Conservation (phyloP, 805 yeast genomes). For the Saccharomycopsis fibuligera region DNA sequence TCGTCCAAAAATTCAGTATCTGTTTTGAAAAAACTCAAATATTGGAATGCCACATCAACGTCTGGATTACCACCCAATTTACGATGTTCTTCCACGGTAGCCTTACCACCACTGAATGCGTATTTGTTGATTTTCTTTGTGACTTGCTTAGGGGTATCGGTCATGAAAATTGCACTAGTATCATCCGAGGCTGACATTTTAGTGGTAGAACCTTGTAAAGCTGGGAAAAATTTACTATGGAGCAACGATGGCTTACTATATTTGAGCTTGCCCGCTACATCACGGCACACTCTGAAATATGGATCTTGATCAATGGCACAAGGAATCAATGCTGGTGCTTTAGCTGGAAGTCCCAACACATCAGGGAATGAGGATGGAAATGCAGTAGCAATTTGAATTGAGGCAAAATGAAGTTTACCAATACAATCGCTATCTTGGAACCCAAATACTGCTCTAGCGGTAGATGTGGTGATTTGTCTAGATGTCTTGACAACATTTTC, state of each 20-base stretch:
- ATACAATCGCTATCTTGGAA: conserved; percentile 91
- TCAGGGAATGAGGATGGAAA: conserved; percentile 96
- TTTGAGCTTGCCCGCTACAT: conserved; percentile 90
- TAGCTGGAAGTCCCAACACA: conserved; percentile 75
- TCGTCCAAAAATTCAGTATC: conserved; percentile 75
- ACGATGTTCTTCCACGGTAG: conserved; percentile 85
- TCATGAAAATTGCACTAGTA: conserved; percentile 88
- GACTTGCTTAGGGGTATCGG: conserved; percentile 87
- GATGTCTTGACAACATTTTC: conserved; percentile 90
- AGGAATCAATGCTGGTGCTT: conserved; percentile 94
- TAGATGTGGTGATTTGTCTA: conserved; percentile 93
- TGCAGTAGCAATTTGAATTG: conserved; percentile 92
- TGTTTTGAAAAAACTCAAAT: conserved; percentile 79
- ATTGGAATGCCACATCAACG: conserved; percentile 92
- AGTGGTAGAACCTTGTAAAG: conserved; percentile 91
- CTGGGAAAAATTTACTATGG: conserved; percentile 96
- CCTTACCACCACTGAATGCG: conserved; percentile 94
- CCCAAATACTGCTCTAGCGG: conserved; percentile 95
- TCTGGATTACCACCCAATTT: conserved; percentile 89
- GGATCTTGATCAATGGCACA: conserved; percentile 99
- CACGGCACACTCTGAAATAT: conserved; percentile 94
- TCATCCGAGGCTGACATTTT: conserved; percentile 96
- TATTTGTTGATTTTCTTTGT: conserved; percentile 92
- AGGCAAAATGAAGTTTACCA: conserved; percentile 92
- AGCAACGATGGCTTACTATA: conserved; percentile 86